These are phyloP conservation scores for Smittium culicis DNA, from an alignment of 371 early-diverging fungal genomes.

Conservation along the genomic window DNA sequence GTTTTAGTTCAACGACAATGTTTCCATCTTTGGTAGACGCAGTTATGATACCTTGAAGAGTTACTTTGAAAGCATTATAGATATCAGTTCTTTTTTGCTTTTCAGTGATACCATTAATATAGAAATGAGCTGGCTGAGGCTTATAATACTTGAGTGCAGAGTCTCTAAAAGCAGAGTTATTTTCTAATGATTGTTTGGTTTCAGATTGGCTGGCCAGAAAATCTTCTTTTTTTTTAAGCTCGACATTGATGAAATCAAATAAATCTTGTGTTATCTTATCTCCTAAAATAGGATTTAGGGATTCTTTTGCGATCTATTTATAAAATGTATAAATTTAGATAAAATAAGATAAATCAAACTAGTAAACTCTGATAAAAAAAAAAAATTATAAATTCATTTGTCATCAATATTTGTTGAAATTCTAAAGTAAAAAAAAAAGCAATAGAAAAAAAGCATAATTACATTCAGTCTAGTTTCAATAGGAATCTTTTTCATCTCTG, in stretches of 20 bases:
- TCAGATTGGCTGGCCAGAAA: too few species aligned
- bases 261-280: slow-evolving; percentile 14
- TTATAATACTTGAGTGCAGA: slow-evolving; percentile 1
- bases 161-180: slow-evolving; percentile 18
- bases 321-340: too few species aligned
- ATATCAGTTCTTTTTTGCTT: slow-evolving; percentile 39
- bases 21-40: slow-evolving; percentile 37
- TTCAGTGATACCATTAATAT: slow-evolving; percentile 29
- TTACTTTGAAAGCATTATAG: slow-evolving; percentile 39
- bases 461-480: neutral
- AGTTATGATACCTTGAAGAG: slow-evolving; percentile 31
- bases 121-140: slow-evolving; percentile 10
- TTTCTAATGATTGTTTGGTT: neutral
- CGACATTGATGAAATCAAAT: neutral
- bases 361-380: too few species aligned
- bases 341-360: too few species aligned
- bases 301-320: neutral
- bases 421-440: too few species aligned
- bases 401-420: too few species aligned
- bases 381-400: too few species aligned
- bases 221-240: slow-evolving; percentile 3
- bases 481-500: neutral
- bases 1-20: slow-evolving; percentile 14
- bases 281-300: slow-evolving; percentile 13
- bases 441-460: neutral